phyloP scores from a whole-genome alignment of 139 green algal genomes.

The Chlorella sp. region DNA sequence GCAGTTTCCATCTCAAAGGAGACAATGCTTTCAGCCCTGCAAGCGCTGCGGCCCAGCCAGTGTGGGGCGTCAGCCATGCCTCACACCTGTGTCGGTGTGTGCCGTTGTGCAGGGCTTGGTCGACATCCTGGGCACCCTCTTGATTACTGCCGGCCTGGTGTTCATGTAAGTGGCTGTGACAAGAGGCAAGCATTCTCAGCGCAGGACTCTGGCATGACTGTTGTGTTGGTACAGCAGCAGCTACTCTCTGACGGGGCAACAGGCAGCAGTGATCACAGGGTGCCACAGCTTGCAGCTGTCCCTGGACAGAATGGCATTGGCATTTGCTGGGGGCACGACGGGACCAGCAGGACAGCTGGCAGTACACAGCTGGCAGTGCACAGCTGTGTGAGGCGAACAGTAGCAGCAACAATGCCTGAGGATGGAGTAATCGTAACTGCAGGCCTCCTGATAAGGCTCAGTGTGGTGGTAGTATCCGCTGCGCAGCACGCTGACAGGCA shows the following conservation, averaged over 20 bases:
- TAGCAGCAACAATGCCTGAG: background rate
- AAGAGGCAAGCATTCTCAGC: too few relatives aligned
- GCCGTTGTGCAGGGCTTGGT: constrained; percentile 32
- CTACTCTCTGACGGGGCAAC: background rate
- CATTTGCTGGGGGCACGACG: background rate
- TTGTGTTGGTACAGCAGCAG: background rate
- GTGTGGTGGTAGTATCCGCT: too few relatives aligned
- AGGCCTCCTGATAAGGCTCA: too few relatives aligned
- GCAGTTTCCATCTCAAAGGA: too few relatives aligned
- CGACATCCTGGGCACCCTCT: constrained; percentile 26
- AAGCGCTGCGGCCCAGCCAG: too few relatives aligned
- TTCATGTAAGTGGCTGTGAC: constrained; percentile 36
- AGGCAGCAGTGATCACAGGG: background rate
- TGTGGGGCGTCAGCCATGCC: too few relatives aligned
- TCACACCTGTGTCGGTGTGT: background rate
- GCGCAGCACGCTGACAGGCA: background rate
- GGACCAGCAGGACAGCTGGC: background rate
- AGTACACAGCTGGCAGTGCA: too few relatives aligned
- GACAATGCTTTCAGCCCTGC: too few relatives aligned
- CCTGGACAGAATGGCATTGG: background rate
- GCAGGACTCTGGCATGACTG: background rate
- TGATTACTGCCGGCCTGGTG: constrained; percentile 29
- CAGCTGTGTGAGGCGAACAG: background rate
- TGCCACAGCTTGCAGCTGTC: background rate
- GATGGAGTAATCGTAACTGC: too few relatives aligned